Evolutionary conservation across 495 filamentous ascomycete genomes (phyloP).

Genomic region (Elasticomyces elasticus): DNA sequence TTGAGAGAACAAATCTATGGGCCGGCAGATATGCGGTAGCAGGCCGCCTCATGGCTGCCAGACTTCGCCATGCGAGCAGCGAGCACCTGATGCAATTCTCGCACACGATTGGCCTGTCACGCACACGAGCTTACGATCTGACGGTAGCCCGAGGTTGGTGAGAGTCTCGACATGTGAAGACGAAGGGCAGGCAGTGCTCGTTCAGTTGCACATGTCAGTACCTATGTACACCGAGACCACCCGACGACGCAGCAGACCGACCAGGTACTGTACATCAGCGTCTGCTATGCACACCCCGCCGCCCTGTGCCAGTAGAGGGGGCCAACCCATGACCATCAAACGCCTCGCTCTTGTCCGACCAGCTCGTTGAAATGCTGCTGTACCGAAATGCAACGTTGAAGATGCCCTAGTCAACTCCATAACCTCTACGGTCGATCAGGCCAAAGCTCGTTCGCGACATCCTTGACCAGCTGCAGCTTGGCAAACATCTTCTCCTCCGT

Average conservation of each 20-base stretch:
- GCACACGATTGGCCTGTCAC: background rate
- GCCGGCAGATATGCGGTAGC: too few species aligned
- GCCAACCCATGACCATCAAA: background rate
- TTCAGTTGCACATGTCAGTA: background rate
- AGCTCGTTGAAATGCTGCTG: slow-evolving; percentile 1
- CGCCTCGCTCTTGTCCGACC: background rate
- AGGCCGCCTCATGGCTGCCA: too few species aligned
- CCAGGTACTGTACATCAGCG: background rate
- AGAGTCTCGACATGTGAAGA: background rate
- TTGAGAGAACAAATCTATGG: too few species aligned
- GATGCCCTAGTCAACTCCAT: background rate
- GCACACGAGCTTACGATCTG: background rate
- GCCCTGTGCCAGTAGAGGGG: background rate
- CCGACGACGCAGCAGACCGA: background rate
- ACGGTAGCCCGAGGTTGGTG: background rate
- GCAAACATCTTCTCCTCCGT: slow-evolving; percentile 33
- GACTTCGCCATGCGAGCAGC: too few species aligned
- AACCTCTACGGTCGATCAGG: slow-evolving; percentile 10
- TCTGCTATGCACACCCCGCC: background rate
- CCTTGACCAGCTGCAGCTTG: slow-evolving; percentile 32
- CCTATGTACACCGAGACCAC: background rate
- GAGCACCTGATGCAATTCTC: background rate
- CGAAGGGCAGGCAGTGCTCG: background rate
- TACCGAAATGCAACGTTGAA: slow-evolving; percentile 7
- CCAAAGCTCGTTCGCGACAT: slow-evolving; percentile 34